Percentiles rank a stretch among this genome's conserved stretches.
Evolutionary conservation across 73 alveolate species (phyloP).

Genomic region (Effrenium voratum): DNA sequence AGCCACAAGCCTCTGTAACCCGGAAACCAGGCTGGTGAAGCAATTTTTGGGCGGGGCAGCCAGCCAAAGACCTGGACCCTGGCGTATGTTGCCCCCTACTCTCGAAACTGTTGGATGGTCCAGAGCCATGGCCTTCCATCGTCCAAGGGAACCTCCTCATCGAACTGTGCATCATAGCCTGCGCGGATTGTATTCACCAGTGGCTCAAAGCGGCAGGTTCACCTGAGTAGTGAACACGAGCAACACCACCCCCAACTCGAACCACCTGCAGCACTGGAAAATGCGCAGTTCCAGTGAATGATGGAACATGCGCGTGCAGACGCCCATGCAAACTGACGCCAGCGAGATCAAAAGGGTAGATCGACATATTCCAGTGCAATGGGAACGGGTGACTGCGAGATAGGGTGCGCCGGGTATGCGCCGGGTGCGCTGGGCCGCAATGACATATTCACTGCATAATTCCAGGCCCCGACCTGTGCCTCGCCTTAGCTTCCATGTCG

Average conservation of each 20-base stretch:
- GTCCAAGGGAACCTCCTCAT: slow-evolving; percentile 22
- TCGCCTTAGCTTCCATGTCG: too few species aligned
- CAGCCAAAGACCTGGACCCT: too few species aligned
- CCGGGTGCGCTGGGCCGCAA: background rate
- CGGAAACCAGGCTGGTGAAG: too few species aligned
- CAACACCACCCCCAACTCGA: slow-evolving; percentile 68
- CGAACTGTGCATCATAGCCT: slow-evolving; percentile 58
- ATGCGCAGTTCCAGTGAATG: too few species aligned
- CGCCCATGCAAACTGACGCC: background rate
- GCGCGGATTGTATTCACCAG: background rate
- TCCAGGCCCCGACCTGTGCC: too few species aligned
- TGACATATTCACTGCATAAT: background rate
- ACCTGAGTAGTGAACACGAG: slow-evolving; percentile 19
- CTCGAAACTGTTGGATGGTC: too few species aligned
- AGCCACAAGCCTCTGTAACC: too few species aligned
- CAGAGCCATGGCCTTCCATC: background rate
- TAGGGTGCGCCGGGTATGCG: background rate
- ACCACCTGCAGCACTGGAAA: slow-evolving; percentile 69
- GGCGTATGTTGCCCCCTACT: too few species aligned
- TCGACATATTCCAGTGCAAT: background rate
- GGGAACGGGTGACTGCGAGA: background rate
- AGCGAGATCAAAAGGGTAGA: background rate
- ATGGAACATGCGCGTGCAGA: background rate
- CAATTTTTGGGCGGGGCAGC: too few species aligned
- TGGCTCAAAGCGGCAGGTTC: background rate